Percentiles rank a stretch among this genome's conserved stretches.
Evolutionary conservation across 2,329 filamentous ascomycete species (phyloP).

Genomic region (Pseudogymnoascus destructans): DNA sequence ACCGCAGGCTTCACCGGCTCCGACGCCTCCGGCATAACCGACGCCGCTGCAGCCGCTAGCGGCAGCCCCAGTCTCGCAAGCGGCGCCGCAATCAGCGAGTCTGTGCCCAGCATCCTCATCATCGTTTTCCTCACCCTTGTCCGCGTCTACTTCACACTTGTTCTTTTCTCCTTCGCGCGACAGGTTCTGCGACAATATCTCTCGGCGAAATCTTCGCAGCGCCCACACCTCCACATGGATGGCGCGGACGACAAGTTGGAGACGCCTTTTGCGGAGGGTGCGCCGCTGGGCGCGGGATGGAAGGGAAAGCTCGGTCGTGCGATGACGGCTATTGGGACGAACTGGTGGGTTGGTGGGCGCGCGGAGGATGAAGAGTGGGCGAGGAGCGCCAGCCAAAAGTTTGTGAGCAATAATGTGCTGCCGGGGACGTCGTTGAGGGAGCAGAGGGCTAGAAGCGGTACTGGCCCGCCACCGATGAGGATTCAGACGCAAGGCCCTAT

Average conservation of each 20-base stretch:
- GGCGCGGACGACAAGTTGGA: slow-evolving; percentile 38
- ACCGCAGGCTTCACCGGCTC: slow-evolving; percentile 51
- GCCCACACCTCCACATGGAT: slow-evolving; percentile 25
- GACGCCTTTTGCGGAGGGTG: slow-evolving; percentile 56
- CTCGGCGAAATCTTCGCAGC: slow-evolving; percentile 22
- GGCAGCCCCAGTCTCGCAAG: slow-evolving; percentile 40
- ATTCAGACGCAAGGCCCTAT: not conserved
- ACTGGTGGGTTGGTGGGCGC: slow-evolving; percentile 69
- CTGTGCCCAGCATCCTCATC: slow-evolving; percentile 63
- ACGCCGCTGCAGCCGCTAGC: slow-evolving; percentile 27
- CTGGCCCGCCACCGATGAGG: slow-evolving; percentile 25
- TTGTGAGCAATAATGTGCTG: slow-evolving; percentile 34
- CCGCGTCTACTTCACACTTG: slow-evolving; percentile 68
- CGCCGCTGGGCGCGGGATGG: slow-evolving; percentile 68
- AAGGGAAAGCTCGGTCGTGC: slow-evolving; percentile 63
- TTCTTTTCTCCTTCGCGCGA: slow-evolving; percentile 73
- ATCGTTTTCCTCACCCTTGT: slow-evolving; percentile 62
- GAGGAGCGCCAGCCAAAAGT: slow-evolving; percentile 46
- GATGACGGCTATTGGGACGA: slow-evolving; percentile 60
- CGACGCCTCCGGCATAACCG: slow-evolving; percentile 31
- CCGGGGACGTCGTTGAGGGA: slow-evolving; percentile 30
- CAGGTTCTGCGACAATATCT: slow-evolving; percentile 61
- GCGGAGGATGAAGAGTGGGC: slow-evolving; percentile 54
- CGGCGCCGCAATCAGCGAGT: slow-evolving; percentile 51
- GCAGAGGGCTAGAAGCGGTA: slow-evolving; percentile 32